Conservation (phyloP, 371 early-diverging fungal genomes). For the Nematocida ausubeli region DNA sequence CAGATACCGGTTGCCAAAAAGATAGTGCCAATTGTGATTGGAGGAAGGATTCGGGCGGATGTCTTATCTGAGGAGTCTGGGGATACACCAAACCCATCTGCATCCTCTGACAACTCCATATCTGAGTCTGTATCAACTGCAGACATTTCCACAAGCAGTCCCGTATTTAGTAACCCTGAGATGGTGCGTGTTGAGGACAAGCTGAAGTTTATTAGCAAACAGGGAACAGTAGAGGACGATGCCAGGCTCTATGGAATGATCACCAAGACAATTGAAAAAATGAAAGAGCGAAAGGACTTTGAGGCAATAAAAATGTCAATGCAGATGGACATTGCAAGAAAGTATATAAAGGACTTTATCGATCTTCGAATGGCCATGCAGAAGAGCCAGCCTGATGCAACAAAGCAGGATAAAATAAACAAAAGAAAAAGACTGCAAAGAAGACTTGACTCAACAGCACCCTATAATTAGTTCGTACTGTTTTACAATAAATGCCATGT, state of each 20-base stretch:
- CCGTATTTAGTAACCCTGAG: slow-evolving; percentile 1
- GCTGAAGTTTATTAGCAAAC: slow-evolving; percentile 39
- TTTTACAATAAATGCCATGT: not conserved
- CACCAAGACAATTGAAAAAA: slow-evolving; percentile 17
- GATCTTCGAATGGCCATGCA: slow-evolving; percentile 36
- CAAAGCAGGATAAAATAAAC: slow-evolving; percentile 9
- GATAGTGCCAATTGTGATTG: not conserved
- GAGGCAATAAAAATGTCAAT: slow-evolving; percentile 55
- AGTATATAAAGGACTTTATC: slow-evolving; percentile 56
- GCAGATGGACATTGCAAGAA: slow-evolving; percentile 51
- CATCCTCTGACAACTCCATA: not conserved
- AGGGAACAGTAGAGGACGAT: slow-evolving; percentile 47
- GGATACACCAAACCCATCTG: not conserved
- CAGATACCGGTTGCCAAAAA: not conserved
- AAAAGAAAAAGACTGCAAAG: not conserved
- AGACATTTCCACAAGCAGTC: not conserved
- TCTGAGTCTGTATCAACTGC: not conserved
- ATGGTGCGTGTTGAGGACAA: slow-evolving; percentile 14
- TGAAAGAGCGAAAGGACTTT: slow-evolving; percentile 48
- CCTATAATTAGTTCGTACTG: not conserved
- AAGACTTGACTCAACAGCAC: not conserved
- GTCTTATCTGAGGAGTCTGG: not conserved
- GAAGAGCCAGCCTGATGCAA: not conserved
- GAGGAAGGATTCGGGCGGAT: slow-evolving; percentile 7
- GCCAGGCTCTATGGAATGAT: slow-evolving; percentile 44